Conservation (phyloP, 306 rosid species). For the Leucaena leucocephala region DNA sequence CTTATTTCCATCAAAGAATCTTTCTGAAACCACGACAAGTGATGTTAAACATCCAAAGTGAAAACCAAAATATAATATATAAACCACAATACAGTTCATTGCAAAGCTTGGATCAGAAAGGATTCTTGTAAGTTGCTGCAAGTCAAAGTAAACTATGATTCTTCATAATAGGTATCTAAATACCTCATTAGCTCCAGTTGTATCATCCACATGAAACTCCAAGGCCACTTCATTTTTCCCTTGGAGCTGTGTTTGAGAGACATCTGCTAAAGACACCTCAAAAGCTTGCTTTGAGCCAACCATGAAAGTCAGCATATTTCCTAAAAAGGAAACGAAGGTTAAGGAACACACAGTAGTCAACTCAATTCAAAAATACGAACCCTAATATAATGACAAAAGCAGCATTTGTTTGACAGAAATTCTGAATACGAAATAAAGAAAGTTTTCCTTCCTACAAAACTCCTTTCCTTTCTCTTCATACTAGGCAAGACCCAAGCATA, state of each 20-base stretch:
- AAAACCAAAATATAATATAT: constrained; percentile 7
- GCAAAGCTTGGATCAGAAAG: constrained; percentile 19
- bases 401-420: constrained; percentile 13
- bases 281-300: constrained; percentile 96
- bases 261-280: constrained; percentile 97
- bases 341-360: constrained; percentile 20
- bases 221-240: constrained; percentile 93
- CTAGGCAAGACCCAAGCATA: neutral
- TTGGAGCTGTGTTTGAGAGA: constrained; percentile 91
- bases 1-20: constrained; percentile 98
- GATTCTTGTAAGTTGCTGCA: constrained; percentile 17
- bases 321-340: constrained; percentile 51
- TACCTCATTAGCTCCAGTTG: constrained; percentile 98
- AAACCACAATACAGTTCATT: constrained; percentile 10
- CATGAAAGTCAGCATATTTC: constrained; percentile 86
- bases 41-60: constrained; percentile 12
- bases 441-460: neutral
- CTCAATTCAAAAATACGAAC: constrained; percentile 11
- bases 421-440: constrained; percentile 13
- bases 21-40: constrained; percentile 62
- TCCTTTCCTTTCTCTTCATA: neutral
- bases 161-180: neutral
- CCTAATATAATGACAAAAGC: neutral
- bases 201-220: constrained; percentile 98
- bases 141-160: constrained; percentile 18